Evolutionary conservation across 805 yeast species (phyloP).

Genomic region (Starmerella lactis-condensi): DNA sequence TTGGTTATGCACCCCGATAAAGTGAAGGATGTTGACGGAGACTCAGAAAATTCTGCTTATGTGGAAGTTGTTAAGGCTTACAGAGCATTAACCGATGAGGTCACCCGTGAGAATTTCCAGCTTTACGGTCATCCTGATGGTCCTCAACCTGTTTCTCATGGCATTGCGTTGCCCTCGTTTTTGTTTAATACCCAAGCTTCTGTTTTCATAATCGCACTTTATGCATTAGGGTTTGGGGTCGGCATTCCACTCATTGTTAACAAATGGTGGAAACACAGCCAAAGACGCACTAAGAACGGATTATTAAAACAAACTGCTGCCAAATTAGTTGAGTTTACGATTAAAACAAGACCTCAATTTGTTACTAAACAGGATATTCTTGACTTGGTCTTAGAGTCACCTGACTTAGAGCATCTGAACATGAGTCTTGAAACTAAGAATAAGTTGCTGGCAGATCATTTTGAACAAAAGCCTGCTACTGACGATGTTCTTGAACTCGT

Average conservation of each 20-base stretch:
- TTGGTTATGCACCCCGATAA: constrained; percentile 89
- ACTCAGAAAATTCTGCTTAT: constrained; percentile 50
- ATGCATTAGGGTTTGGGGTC: constrained; percentile 56
- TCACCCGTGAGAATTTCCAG: constrained; percentile 58
- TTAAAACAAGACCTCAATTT: constrained; percentile 38
- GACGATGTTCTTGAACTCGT: constrained; percentile 40
- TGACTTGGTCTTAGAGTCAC: constrained; percentile 40
- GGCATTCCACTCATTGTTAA: constrained; percentile 67
- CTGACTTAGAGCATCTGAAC: no score
- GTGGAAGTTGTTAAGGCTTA: constrained; percentile 80
- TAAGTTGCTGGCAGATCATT: no score
- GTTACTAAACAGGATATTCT: constrained; percentile 40
- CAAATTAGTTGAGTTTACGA: constrained; percentile 45
- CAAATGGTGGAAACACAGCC: constrained; percentile 76
- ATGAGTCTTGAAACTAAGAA: no score
- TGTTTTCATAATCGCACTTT: constrained; percentile 42
- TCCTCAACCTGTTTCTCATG: constrained; percentile 74
- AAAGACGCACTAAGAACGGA: constrained; percentile 63
- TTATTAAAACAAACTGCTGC: constrained; percentile 73
- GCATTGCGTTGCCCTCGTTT: constrained; percentile 87
- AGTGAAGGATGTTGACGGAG: constrained; percentile 33
- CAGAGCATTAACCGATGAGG: constrained; percentile 84
- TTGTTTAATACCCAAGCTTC: constrained; percentile 69
- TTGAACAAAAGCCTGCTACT: constrained; percentile 21
- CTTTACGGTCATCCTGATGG: constrained; percentile 97